A percentile compares a stretch with the other conserved stretches of the same genome.
Conservation (phyloP, 2,329 filamentous ascomycete genomes). For the Paecilomyces sp. region DNA sequence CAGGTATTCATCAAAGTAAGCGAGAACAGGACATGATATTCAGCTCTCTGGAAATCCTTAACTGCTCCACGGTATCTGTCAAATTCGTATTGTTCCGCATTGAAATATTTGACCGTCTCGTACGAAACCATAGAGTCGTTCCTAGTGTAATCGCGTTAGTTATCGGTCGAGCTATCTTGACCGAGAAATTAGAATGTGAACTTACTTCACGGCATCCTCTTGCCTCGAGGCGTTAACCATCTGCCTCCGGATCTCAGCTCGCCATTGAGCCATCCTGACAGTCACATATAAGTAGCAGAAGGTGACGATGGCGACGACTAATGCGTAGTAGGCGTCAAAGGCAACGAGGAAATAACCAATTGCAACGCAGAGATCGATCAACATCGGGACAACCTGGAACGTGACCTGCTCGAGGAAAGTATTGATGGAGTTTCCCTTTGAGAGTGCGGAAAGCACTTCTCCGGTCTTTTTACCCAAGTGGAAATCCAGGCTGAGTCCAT, state of each 20-base stretch:
- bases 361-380: slow-evolving; percentile 80
- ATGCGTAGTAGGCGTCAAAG: slow-evolving; percentile 84
- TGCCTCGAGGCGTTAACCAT: slow-evolving; percentile 95
- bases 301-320: slow-evolving; percentile 82
- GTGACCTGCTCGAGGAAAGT: slow-evolving; percentile 94
- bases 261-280: slow-evolving; percentile 88
- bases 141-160: slow-evolving; percentile 23
- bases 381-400: slow-evolving; percentile 91
- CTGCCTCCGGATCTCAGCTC: slow-evolving; percentile 80
- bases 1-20: slow-evolving; percentile 75
- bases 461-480: slow-evolving; percentile 95
- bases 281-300: slow-evolving; percentile 97
- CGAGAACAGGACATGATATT: slow-evolving; percentile 69
- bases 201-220: slow-evolving; percentile 86
- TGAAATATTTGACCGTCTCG: slow-evolving; percentile 90
- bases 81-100: slow-evolving; percentile 74
- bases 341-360: slow-evolving; percentile 70
- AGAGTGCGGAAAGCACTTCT: slow-evolving; percentile 88
- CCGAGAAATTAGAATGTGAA: slow-evolving; percentile 6
- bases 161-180: not conserved
- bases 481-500: slow-evolving; percentile 90
- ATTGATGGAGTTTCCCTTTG: slow-evolving; percentile 94
- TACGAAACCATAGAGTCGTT: slow-evolving; percentile 99
- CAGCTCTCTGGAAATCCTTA: slow-evolving; percentile 62
- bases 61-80: slow-evolving; percentile 65